Evolutionary conservation across 164 flowering plant species (phyloP).

Genomic region (Buxus sempervirens): DNA sequence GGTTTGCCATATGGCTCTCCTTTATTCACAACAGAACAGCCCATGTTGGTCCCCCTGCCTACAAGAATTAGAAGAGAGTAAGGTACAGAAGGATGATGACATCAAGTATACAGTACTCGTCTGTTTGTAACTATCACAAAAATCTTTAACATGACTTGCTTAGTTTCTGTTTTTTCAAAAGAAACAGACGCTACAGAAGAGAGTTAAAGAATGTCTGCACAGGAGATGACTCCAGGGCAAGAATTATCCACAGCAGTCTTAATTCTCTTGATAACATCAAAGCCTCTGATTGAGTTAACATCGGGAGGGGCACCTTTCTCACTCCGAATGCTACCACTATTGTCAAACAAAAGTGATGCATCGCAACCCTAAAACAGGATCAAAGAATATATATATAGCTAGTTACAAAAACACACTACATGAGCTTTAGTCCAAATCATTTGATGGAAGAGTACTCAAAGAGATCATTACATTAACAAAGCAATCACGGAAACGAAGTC

Average conservation of each 20-base stretch:
- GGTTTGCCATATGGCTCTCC: slow-evolving; percentile 31
- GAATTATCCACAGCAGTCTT: slow-evolving; percentile 31
- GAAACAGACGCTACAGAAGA: slow-evolving; percentile 33
- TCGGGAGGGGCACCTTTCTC: slow-evolving; percentile 39
- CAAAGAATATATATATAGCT: neutral
- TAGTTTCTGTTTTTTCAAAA: slow-evolving; percentile 16
- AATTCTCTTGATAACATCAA: slow-evolving; percentile 32
- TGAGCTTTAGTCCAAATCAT: too few species aligned
- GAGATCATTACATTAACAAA: slow-evolving; percentile 44
- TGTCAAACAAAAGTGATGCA: slow-evolving; percentile 36
- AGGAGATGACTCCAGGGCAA: slow-evolving; percentile 41
- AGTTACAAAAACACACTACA: too few species aligned
- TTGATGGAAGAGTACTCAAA: too few species aligned
- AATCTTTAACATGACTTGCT: too few species aligned
- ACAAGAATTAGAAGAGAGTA: too few species aligned
- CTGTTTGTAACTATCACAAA: too few species aligned
- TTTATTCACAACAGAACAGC: slow-evolving; percentile 34
- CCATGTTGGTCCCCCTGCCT: slow-evolving; percentile 44
- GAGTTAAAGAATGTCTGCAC: slow-evolving; percentile 44
- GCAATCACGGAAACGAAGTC: slow-evolving; percentile 76
- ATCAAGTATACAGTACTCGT: too few species aligned
- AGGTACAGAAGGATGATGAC: too few species aligned
- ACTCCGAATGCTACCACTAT: slow-evolving; percentile 19
- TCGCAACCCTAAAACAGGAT: slow-evolving; percentile 26
- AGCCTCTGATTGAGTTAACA: slow-evolving; percentile 25